These are phyloP conservation scores for Entomophthora muscae DNA, from an alignment of 371 early-diverging fungal genomes.

Conservation along the genomic window DNA sequence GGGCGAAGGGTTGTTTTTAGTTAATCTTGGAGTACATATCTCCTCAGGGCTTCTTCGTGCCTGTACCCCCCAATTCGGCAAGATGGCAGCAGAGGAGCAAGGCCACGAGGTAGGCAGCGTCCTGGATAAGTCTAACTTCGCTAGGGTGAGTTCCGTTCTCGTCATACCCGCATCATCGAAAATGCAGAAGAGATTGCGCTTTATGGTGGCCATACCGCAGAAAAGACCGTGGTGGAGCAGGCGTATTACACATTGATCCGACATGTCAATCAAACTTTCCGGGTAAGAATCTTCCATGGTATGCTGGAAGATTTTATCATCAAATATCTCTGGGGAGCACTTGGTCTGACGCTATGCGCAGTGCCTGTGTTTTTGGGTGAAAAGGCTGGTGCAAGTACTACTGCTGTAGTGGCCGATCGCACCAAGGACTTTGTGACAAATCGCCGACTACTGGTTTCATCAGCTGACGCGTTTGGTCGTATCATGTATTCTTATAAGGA, in stretches of 20 bases:
- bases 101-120: constrained; percentile 21
- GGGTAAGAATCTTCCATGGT: constrained; percentile 59
- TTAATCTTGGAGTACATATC: constrained; percentile 46
- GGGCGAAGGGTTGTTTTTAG: constrained; percentile 43
- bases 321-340: constrained; percentile 89
- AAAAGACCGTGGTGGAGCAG: constrained; percentile 52
- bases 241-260: constrained; percentile 55
- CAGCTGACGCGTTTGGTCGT: constrained; percentile 78
- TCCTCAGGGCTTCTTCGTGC: constrained; percentile 52
- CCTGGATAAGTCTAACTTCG: constrained; percentile 20
- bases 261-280: constrained; percentile 65
- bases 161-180: constrained; percentile 68
- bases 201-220: constrained; percentile 55
- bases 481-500: constrained; percentile 86
- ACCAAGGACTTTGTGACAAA: constrained; percentile 71
- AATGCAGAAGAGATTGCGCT: constrained; percentile 84
- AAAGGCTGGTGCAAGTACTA: background rate
- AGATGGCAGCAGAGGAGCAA: constrained; percentile 66
- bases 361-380: constrained; percentile 76
- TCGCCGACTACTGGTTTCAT: constrained; percentile 56
- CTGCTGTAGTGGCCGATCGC: background rate
- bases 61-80: constrained; percentile 77
- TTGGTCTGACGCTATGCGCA: constrained; percentile 72
- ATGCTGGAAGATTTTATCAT: constrained; percentile 83
- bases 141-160: constrained; percentile 77